Evolutionary conservation across 176 grass and related monocot genomes (phyloP), one percentile per base, ranked within the genome.

Genomic region (Thalia dealbata): DNA sequence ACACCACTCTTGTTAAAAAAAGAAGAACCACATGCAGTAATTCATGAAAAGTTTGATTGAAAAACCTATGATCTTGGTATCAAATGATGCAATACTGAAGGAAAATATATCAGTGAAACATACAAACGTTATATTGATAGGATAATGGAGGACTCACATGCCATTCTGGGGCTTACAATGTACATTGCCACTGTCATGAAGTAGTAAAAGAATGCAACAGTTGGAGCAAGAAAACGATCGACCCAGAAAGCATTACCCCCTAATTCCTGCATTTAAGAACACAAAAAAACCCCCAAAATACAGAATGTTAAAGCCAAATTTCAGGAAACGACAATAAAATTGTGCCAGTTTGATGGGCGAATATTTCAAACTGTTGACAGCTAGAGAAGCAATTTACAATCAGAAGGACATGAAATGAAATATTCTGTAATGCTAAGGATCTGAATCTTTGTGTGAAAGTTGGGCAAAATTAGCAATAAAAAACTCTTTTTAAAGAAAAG

Each of bases 131-230:
- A 22, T 19, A 84, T 15, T 54, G 73, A 3, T 15, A 78, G 76
- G 70, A 45, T 18, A 15, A 30, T 28, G 13, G 26, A 76, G 13
- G 27, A 78, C 90, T 80, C 82, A 97, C 93, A 97, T 80, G 93
- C 89, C 93, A 97, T 97, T 88, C 93, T 79, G 24, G 93, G 95
- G 79, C 95, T 99, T 43, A 99, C 3, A 74, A 88, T 87, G 78
- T 99, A 99, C 95, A 99, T 93, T 1, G 2, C 87, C 81, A 99
- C 95, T 70, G 83, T 83, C 77, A 93, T 80, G 60, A 99, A 99
- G 75, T 99, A 99, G 82, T 99, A 99, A 52, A 99, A 82, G 1
- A 99, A 81, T 58, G 95, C 95, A 69, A 84, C 70, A 77, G 67
- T 76, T 43, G 80, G 90, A 1, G 90, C 95, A 73, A 99, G 80